A percentile compares a stretch with the other conserved stretches of the same genome.
Evolutionary conservation across 768 basidiomycete genomes (phyloP).

Genomic region (Mycena sanguinolenta): DNA sequence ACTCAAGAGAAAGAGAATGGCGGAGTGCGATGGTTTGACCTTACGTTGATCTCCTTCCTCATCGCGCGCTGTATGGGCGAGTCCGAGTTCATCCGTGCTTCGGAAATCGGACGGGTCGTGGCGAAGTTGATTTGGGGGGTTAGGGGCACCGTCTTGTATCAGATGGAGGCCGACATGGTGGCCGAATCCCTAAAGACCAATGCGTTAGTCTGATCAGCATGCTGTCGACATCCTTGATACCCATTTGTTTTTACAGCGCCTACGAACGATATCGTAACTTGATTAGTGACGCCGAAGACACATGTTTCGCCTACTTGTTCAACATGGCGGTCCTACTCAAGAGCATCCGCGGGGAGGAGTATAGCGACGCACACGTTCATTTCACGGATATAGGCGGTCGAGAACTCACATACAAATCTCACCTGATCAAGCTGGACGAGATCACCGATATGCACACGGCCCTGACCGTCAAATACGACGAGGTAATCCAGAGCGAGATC

Average conservation of each 20-base stretch:
- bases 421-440: neutral
- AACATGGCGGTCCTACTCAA: neutral
- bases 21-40: neutral
- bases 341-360: neutral
- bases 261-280: neutral
- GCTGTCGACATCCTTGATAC: neutral
- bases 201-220: neutral
- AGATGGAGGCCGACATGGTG: conserved; percentile 8
- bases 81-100: conserved; percentile 2
- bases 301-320: conserved; percentile 5
- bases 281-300: conserved; percentile 12
- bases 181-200: neutral
- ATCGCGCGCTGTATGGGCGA: conserved; percentile 6
- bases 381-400: neutral
- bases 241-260: neutral
- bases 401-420: neutral
- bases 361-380: neutral
- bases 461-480: neutral
- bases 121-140: conserved; percentile 11
- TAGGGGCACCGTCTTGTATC: neutral
- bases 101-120: neutral
- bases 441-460: neutral
- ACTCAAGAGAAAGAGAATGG: conserved; percentile 4
- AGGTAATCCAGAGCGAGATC: neutral
- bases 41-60: neutral